These are phyloP conservation scores for Hyphodiscus sp. DNA, from an alignment of 2,329 filamentous ascomycete species.

Conservation along the genomic window DNA sequence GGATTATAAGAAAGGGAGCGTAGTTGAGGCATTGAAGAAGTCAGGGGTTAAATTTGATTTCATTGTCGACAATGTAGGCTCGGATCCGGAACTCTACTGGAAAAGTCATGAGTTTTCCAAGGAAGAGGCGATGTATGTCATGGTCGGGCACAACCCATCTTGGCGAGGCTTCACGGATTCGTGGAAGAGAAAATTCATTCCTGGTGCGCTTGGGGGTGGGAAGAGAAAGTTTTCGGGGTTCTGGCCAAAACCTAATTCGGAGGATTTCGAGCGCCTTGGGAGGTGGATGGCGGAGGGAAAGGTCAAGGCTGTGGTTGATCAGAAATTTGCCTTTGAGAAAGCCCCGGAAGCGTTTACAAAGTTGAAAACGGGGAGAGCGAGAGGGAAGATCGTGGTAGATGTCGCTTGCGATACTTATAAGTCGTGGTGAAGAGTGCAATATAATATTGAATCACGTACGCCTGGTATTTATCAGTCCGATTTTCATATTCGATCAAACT, in stretches of 20 bases:
- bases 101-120: slow-evolving; percentile 15
- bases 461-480: not conserved
- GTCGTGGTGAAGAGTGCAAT: not conserved
- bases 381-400: slow-evolving; percentile 50
- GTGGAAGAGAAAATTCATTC: slow-evolving; percentile 9
- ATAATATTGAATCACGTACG: not conserved
- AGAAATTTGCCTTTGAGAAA: slow-evolving; percentile 49
- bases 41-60: slow-evolving; percentile 18
- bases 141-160: slow-evolving; percentile 54
- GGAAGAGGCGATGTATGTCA: slow-evolving; percentile 9
- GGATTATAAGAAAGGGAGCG: slow-evolving; percentile 16
- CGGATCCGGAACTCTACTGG: slow-evolving; percentile 10
- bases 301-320: slow-evolving; percentile 49
- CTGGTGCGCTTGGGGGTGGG: slow-evolving; percentile 15
- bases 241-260: slow-evolving; percentile 40
- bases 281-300: slow-evolving; percentile 53
- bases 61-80: slow-evolving; percentile 19
- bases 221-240: slow-evolving; percentile 39
- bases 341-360: slow-evolving; percentile 51
- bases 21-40: slow-evolving; percentile 10
- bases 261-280: slow-evolving; percentile 43
- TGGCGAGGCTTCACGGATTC: slow-evolving; percentile 16
- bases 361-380: slow-evolving; percentile 48
- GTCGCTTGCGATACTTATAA: slow-evolving; percentile 8
- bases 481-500: no score